Base-by-base conservation (phyloP, 257 asterid species). In the Echites panduratus region DNA sequence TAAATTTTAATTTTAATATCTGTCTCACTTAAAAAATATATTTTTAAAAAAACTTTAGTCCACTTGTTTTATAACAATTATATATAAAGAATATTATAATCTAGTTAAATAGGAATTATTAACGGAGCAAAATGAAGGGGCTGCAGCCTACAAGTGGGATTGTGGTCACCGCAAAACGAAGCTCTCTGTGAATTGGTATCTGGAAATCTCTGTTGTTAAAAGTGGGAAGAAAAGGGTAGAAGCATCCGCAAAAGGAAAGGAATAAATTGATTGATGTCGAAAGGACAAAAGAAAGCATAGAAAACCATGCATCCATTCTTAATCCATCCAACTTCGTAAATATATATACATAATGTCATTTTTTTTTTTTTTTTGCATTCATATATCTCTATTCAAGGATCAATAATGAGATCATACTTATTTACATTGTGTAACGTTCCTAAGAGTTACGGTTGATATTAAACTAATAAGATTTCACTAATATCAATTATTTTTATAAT, bases 131-230 rank as follows among this genome's bases (percentile, higher is more conserved):
- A 32, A 64, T 4, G 48, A 26, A 26, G 29, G 17, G 9, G 1
- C 56, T 79, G n/a, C 68, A 73, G 93, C 88, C 93, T 93, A 68
- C 66, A 75, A 80, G 90, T 90, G 92, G 93, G 67, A 67, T 76
- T 79, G 93, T 90, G 92, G 96, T 82, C 93, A 87, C 93, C 32
- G 74, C 82, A 70, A 70, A 76, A 80, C 73, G 77, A 80, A 79
- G 89, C 59, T 63, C 59, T 62, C 69, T 67, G 68, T 76, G 81
- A 76, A 75, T 74, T 68, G 14, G 65, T 68, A 24, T 66, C 35
- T 45, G 20, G 2, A 20, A 67, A 12, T 10, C 56, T 24, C 77
- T 79, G 82, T 77, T 71, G 76, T 67, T 75, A 84, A 83, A 87
- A 84, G 89, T 72, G 65, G 75, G 75, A 74, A 75, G 70, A 78